phyloP scores from a whole-genome alignment of 257 asterid genomes.

The Rauvolfia tetraphylla region DNA sequence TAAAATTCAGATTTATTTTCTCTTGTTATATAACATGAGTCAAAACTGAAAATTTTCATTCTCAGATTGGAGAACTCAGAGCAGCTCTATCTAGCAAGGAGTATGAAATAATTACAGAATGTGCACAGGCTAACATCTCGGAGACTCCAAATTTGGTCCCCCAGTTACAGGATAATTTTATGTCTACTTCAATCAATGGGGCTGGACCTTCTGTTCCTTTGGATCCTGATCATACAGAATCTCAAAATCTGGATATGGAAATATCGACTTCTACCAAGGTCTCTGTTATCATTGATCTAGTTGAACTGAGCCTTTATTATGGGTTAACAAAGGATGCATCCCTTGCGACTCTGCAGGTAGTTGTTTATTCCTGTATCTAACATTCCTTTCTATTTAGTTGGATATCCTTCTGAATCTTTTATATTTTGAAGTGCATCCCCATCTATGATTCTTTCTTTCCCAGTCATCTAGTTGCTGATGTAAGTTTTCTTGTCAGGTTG shows the following conservation, averaged over 20 bases:
- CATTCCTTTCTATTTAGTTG: not conserved
- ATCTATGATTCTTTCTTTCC: not conserved
- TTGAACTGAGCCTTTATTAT: constrained; percentile 83
- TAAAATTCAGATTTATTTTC: not conserved
- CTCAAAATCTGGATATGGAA: constrained; percentile 44
- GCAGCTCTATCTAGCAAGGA: constrained; percentile 93
- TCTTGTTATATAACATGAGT: not conserved
- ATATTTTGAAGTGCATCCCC: not conserved
- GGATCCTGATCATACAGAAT: constrained; percentile 39
- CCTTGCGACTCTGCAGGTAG: constrained; percentile 91
- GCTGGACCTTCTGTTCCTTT: constrained; percentile 35
- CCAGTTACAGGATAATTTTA: constrained; percentile 44
- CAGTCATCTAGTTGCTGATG: not conserved
- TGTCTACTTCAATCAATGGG: constrained; percentile 41
- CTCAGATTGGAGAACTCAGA: constrained; percentile 83
- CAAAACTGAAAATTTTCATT: not conserved
- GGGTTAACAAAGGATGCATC: constrained; percentile 81
- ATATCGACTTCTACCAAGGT: constrained; percentile 60
- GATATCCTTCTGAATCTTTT: constrained; percentile 7
- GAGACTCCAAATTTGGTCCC: constrained; percentile 80
- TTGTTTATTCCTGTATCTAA: constrained; percentile 12
- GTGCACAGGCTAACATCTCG: constrained; percentile 79
- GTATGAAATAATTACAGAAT: constrained; percentile 81
- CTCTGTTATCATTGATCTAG: constrained; percentile 61
- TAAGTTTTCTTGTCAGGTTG: not conserved